These are phyloP conservation scores for Dimargaris cristalligena DNA, from an alignment of 192 early-diverging fungal species.

Conservation along the genomic window DNA sequence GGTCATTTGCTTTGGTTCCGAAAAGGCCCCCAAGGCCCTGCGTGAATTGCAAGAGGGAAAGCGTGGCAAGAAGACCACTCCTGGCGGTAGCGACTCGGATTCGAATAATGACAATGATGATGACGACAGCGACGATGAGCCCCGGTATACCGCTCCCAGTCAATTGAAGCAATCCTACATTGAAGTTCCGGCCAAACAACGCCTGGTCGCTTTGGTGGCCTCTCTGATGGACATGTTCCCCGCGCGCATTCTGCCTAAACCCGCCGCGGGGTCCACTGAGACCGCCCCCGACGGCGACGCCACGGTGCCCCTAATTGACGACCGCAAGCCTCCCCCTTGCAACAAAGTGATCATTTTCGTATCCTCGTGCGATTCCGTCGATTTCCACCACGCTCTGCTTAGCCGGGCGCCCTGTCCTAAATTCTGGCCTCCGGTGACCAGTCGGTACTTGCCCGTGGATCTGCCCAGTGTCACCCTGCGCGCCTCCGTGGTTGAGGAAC, in stretches of 20 bases:
- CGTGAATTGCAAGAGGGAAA: too few relatives aligned
- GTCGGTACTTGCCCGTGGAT: background rate
- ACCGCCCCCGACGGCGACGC: background rate
- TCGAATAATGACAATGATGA: slow-evolving; percentile 15
- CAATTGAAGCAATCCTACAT: slow-evolving; percentile 80
- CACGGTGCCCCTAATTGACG: background rate
- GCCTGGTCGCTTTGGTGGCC: slow-evolving; percentile 69
- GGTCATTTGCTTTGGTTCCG: slow-evolving; percentile 47
- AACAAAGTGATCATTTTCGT: slow-evolving; percentile 87
- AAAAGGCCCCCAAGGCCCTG: slow-evolving; percentile 20
- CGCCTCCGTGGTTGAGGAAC: too few relatives aligned
- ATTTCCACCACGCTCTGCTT: slow-evolving; percentile 73
- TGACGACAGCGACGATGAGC: slow-evolving; percentile 18
- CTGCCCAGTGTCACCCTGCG: background rate
- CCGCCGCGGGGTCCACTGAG: background rate
- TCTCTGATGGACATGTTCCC: slow-evolving; percentile 41
- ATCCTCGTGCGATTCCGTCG: slow-evolving; percentile 82
- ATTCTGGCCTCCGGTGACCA: slow-evolving; percentile 9
- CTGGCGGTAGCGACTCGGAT: slow-evolving; percentile 13
- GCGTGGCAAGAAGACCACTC: slow-evolving; percentile 20
- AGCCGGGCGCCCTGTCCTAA: background rate
- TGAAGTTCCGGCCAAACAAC: slow-evolving; percentile 77
- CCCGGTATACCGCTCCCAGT: slow-evolving; percentile 51
- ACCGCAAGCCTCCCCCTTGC: too few relatives aligned
- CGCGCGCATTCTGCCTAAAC: slow-evolving; percentile 20